Evolutionary conservation across 2,329 filamentous ascomycete genomes (phyloP).

Genomic region (Aureobasidium leucospermi): DNA sequence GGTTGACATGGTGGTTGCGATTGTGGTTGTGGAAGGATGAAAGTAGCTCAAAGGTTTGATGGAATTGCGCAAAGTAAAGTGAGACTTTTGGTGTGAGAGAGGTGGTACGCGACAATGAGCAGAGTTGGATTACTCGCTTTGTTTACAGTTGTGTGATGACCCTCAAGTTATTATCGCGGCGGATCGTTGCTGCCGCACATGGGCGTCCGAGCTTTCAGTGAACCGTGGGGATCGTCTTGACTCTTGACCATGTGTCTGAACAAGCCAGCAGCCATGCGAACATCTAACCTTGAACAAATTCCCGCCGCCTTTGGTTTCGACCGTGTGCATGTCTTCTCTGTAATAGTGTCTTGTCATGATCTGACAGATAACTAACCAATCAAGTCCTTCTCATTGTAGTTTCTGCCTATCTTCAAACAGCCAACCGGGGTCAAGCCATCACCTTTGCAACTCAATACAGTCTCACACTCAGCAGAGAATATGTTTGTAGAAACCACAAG

Average conservation of each 20-base stretch:
- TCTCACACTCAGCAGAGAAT: too few relatives aligned
- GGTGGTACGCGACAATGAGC: not conserved
- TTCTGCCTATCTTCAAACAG: not conserved
- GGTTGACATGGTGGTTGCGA: conserved; percentile 4
- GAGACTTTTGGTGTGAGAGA: not conserved
- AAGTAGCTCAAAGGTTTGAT: not conserved
- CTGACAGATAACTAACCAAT: too few relatives aligned
- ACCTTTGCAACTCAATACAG: not conserved
- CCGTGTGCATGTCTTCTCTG: too few relatives aligned
- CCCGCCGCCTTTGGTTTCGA: too few relatives aligned
- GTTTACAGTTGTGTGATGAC: conserved; percentile 6
- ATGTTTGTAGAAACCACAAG: too few relatives aligned
- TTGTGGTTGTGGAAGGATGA: not conserved
- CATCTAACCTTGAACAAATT: too few relatives aligned
- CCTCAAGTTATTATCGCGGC: not conserved
- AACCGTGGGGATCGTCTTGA: not conserved
- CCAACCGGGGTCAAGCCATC: not conserved
- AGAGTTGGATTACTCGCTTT: not conserved
- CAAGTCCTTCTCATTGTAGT: too few relatives aligned
- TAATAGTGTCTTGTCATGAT: too few relatives aligned
- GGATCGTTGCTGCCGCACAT: not conserved
- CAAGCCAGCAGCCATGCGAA: not conserved
- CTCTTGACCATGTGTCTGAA: too few relatives aligned
- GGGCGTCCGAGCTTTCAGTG: not conserved
- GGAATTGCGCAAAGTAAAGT: not conserved